Percentiles rank a stretch among this genome's conserved stretches.
These are phyloP conservation scores for Periconia sp. DNA, from an alignment of 2,329 filamentous ascomycete species.

Conservation along the genomic window DNA sequence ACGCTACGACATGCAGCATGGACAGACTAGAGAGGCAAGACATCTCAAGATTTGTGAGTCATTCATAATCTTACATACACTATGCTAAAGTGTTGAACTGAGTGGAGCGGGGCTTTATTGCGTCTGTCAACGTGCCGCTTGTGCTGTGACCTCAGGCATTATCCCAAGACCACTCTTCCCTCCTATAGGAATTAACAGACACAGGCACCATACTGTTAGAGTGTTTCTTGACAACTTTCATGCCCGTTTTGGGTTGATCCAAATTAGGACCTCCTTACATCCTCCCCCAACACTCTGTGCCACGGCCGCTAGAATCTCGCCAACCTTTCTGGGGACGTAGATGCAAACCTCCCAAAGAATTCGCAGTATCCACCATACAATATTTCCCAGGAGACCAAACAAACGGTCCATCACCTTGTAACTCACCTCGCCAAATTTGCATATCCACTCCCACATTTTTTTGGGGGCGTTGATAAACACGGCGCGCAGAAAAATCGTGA, in stretches of 20 bases:
- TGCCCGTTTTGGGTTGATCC: slow-evolving; percentile 23
- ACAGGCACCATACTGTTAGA: too few relatives aligned
- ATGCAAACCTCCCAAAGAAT: slow-evolving; percentile 9
- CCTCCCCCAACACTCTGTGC: slow-evolving; percentile 11
- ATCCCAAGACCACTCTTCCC: too few relatives aligned
- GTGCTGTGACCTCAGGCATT: too few relatives aligned
- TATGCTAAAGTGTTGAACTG: too few relatives aligned
- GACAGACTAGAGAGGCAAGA: too few relatives aligned
- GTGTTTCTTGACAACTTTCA: too few relatives aligned
- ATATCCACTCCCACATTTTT: slow-evolving; percentile 21
- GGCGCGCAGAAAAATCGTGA: slow-evolving; percentile 10
- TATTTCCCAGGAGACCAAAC: slow-evolving; percentile 16
- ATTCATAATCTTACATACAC: too few relatives aligned
- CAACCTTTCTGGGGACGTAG: slow-evolving; percentile 22
- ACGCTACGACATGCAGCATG: too few relatives aligned
- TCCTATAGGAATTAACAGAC: too few relatives aligned
- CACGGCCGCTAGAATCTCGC: slow-evolving; percentile 11
- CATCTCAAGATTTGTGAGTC: too few relatives aligned
- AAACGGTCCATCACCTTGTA: slow-evolving; percentile 10
- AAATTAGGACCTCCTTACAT: slow-evolving; percentile 20
- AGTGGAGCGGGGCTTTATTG: too few relatives aligned
- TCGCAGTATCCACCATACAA: slow-evolving; percentile 12
- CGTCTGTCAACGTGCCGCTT: too few relatives aligned
- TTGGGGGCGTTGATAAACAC: slow-evolving; percentile 20
- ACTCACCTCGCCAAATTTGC: slow-evolving; percentile 13